These are phyloP conservation scores for Boletus vermiculosoides DNA, from an alignment of 768 basidiomycete genomes.

Conservation along the genomic window DNA sequence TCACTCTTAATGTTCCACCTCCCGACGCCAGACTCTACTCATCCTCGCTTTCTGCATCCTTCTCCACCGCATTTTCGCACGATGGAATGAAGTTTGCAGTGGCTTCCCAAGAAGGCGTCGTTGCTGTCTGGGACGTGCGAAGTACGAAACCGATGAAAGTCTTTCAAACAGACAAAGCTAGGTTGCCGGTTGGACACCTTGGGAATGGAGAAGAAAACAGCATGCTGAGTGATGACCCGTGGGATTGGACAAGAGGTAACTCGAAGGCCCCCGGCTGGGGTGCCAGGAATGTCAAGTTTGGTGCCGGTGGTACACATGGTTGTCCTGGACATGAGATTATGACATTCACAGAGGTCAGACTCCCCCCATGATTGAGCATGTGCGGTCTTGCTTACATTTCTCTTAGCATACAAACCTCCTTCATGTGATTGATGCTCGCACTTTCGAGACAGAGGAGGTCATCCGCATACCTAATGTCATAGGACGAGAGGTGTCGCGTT, in stretches of 20 bases:
- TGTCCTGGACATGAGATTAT: constrained; percentile 67
- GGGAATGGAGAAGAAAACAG: constrained; percentile 44
- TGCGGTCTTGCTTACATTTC: constrained; percentile 8
- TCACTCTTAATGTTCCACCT: constrained; percentile 65
- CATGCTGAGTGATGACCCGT: constrained; percentile 62
- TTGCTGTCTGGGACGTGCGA: constrained; percentile 82
- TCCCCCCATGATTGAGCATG: neutral
- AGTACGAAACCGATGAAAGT: constrained; percentile 69
- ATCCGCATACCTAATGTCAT: constrained; percentile 52
- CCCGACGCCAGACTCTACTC: constrained; percentile 44
- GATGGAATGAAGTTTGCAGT: constrained; percentile 81
- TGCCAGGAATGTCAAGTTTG: constrained; percentile 84
- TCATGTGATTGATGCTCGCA: constrained; percentile 84
- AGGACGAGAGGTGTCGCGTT: constrained; percentile 16
- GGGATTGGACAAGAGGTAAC: constrained; percentile 62
- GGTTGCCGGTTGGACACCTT: constrained; percentile 29
- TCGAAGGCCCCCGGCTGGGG: constrained; percentile 77
- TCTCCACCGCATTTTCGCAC: constrained; percentile 75
- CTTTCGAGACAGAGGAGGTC: constrained; percentile 76
- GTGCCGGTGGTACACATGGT: constrained; percentile 50
- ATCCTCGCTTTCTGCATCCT: constrained; percentile 61
- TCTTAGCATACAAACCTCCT: constrained; percentile 74
- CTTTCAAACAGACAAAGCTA: constrained; percentile 52
- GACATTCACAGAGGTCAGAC: constrained; percentile 83
- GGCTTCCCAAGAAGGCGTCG: constrained; percentile 76